Evolutionary conservation across 2,329 filamentous ascomycete genomes (phyloP), one percentile per base, ranked within the genome.

Genomic region (Cercospora nicotianae): DNA sequence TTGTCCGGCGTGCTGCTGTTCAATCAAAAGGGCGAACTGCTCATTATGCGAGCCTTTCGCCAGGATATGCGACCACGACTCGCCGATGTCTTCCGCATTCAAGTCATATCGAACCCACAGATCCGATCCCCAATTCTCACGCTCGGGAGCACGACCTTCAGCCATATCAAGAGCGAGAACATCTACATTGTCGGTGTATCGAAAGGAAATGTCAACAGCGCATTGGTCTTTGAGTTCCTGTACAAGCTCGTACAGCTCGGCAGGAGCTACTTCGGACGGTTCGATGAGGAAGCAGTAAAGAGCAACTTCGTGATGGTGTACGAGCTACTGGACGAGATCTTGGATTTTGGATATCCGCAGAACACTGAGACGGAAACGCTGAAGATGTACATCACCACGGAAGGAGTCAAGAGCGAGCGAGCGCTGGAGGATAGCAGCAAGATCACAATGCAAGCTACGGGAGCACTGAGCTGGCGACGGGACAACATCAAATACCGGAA

Each of bases 321-420:
- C 81, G 95, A 99, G 85, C 87, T 99, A 66, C 83, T 99, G 65
- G 95, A 99, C 80, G 95, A 99, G 83, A 97, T 99, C 77, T 89
- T 99, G 79, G 95, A 99, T 81, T 99, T 99, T 81, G 95, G 95
- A 70, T 99, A 99, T 79, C 95, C 95, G 36, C 95, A 99, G 80
- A 98, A 98, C 80, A 99, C 95, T 70, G 95, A 99, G 82, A 97
- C 94, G 64, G 95, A 99, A 80, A 98, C 95, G 16, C 85, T 99
- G 75, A 99, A 99, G 83, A 98, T 98, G 94, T 99, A 99, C 85
- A 99, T 99, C 77, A 99, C 96, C 53, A 99, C 95, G 39, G 95
- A 99, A 83, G 95, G 95, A 67, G 94, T 99, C 82, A 97, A 97
- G 81, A 96, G 93, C 33, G 93, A 93, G 79, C 85, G 89, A 73